These are phyloP conservation scores for Wickerhamomyces silvicola DNA, from an alignment of 805 yeast species.

Conservation along the genomic window DNA sequence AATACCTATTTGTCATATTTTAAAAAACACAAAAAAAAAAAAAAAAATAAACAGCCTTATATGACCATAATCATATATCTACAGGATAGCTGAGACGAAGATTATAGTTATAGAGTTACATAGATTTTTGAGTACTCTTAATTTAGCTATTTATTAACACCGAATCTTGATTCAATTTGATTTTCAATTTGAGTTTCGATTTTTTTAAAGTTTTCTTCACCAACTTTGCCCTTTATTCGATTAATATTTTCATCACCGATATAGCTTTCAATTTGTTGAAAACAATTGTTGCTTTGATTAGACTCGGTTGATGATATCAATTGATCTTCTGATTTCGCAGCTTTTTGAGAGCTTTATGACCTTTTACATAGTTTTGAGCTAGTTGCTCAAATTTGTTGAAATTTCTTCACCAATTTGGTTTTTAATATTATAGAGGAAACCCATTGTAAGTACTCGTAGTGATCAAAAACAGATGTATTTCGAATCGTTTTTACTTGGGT, in stretches of 20 bases:
- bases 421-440: slow-evolving; percentile 15
- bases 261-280: slow-evolving; percentile 23
- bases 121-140: no score
- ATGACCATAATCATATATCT: no score
- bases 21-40: no score
- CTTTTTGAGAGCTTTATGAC: slow-evolving; percentile 1
- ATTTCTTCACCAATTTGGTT: slow-evolving; percentile 14
- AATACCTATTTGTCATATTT: no score
- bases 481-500: no score
- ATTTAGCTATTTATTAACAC: no score
- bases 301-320: slow-evolving; percentile 1
- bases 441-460: slow-evolving; percentile 14
- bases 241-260: slow-evolving; percentile 26
- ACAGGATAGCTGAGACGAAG: no score
- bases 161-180: slow-evolving; percentile 17
- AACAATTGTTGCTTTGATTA: slow-evolving; percentile 17
- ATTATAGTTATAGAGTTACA: no score
- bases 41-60: no score
- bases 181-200: slow-evolving; percentile 23
- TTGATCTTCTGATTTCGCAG: not conserved
- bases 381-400: slow-evolving; percentile 7
- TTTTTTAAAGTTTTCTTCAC: slow-evolving; percentile 25
- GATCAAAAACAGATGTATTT: no score
- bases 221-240: slow-evolving; percentile 24
- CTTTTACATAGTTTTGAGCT: slow-evolving; percentile 9